These are phyloP conservation scores for Trichosporon sp. DNA, from an alignment of 1,284 basidiomycete genomes.

Conservation along the genomic window DNA sequence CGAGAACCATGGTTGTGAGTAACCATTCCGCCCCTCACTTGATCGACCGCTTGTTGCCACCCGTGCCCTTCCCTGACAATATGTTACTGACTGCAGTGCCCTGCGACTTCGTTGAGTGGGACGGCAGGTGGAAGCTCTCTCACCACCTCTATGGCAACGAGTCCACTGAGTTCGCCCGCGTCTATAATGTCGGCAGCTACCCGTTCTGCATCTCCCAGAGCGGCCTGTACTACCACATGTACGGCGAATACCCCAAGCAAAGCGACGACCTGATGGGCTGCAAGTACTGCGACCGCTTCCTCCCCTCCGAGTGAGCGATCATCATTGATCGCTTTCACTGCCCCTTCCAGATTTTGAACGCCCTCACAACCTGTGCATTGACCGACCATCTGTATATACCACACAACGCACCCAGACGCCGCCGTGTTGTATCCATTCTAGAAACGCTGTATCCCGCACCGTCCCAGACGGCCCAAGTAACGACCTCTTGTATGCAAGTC, in stretches of 20 bases:
- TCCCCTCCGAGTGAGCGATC: background rate
- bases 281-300: constrained; percentile 11
- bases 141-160: background rate
- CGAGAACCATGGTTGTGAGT: constrained; percentile 7
- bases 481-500: background rate
- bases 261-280: background rate
- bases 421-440: background rate
- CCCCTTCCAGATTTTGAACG: background rate
- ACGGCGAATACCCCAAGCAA: background rate
- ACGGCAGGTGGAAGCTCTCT: constrained; percentile 1
- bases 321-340: background rate
- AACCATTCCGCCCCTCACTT: background rate
- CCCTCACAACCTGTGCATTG: background rate
- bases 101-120: background rate
- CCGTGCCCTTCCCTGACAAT: background rate
- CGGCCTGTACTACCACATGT: background rate
- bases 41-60: background rate
- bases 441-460: background rate
- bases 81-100: background rate
- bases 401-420: background rate
- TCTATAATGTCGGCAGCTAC: background rate
- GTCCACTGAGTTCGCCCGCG: background rate
- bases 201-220: background rate
- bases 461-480: background rate
- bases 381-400: background rate